Conservation (phyloP, 768 basidiomycete genomes). For the Filobasidium floriforme region DNA sequence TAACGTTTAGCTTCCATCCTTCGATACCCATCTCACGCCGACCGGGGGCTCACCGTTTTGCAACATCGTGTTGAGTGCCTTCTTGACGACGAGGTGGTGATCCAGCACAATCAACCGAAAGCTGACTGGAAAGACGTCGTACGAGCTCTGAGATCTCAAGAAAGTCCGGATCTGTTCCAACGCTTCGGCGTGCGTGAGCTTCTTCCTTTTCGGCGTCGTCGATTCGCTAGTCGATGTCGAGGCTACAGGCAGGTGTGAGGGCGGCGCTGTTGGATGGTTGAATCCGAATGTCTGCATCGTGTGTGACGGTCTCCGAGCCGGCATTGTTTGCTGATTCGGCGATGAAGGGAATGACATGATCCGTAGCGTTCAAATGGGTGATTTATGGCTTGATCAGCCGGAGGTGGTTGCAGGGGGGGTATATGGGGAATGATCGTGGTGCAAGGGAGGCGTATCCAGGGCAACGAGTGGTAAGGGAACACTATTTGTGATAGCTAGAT, state of each 20-base stretch:
- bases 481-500: too few relatives aligned
- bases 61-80: conserved; percentile 68
- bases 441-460: not conserved
- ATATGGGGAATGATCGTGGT: not conserved
- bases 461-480: too few relatives aligned
- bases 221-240: not conserved
- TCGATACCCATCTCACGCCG: not conserved
- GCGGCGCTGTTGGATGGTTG: not conserved
- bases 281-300: conserved; percentile 6
- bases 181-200: conserved; percentile 43
- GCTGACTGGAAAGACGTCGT: conserved; percentile 95
- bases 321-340: not conserved
- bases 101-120: conserved; percentile 95
- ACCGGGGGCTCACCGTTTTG: conserved; percentile 52
- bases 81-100: conserved; percentile 89
- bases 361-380: not conserved
- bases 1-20: conserved; percentile 8
- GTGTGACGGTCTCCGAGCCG: not conserved
- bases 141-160: conserved; percentile 75
- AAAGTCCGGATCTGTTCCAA: conserved; percentile 61
- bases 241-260: not conserved
- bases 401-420: not conserved
- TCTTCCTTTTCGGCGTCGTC: not conserved
- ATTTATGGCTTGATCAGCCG: not conserved
- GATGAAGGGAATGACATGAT: conserved; percentile 5